Percentiles rank a stretch among this genome's conserved stretches.
phyloP scores from a whole-genome alignment of 2,329 filamentous ascomycete species.

The Fusarium chlamydosporum region DNA sequence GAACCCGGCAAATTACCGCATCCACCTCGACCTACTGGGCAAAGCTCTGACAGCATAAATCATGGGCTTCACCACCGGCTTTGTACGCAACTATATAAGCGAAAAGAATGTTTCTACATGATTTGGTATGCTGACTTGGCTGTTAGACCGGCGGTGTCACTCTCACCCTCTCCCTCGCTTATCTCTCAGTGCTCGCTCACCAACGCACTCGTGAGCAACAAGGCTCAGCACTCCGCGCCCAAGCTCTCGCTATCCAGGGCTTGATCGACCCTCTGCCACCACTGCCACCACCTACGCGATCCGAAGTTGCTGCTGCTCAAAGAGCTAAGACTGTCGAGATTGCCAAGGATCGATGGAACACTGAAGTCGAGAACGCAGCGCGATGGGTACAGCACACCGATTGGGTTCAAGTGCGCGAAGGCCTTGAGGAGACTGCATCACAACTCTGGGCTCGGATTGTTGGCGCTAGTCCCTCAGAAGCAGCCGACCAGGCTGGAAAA shows the following conservation, averaged over 20 bases:
- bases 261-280: slow-evolving; percentile 65
- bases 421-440: slow-evolving; percentile 65
- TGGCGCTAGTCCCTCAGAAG: slow-evolving; percentile 55
- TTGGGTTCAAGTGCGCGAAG: slow-evolving; percentile 74
- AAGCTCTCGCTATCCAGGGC: slow-evolving; percentile 67
- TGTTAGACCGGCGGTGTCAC: slow-evolving; percentile 80
- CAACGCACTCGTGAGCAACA: slow-evolving; percentile 75
- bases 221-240: slow-evolving; percentile 68
- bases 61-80: slow-evolving; percentile 82
- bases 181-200: slow-evolving; percentile 79
- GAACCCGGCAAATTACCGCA: slow-evolving; percentile 52
- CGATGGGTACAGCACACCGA: slow-evolving; percentile 75
- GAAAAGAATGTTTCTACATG: neutral
- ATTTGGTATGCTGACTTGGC: slow-evolving; percentile 17
- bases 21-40: slow-evolving; percentile 47
- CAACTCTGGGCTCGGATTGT: slow-evolving; percentile 61
- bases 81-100: slow-evolving; percentile 68
- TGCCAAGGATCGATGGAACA: slow-evolving; percentile 84
- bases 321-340: slow-evolving; percentile 72
- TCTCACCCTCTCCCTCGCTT: slow-evolving; percentile 79
- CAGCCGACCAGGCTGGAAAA: slow-evolving; percentile 49
- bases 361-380: slow-evolving; percentile 77
- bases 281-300: slow-evolving; percentile 64
- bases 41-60: slow-evolving; percentile 47
- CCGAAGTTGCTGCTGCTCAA: slow-evolving; percentile 65